phyloP scores from a whole-genome alignment of 2,329 filamentous ascomycete genomes.

The Escovopsis weberi region DNA sequence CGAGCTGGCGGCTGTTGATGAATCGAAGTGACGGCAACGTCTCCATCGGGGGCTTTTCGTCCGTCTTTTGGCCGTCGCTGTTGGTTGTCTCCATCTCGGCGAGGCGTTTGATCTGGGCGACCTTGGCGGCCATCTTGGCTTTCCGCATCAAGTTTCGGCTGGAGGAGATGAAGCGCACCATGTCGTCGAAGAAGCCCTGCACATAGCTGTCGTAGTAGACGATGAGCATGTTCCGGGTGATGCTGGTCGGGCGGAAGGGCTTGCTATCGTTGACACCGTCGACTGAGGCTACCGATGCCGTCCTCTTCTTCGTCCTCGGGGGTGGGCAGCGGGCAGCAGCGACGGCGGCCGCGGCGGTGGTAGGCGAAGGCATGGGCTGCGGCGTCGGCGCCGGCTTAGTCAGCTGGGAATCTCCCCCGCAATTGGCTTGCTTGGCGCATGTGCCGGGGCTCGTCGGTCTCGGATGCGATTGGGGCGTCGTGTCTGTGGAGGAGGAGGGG shows the following conservation, averaged over 20 bases:
- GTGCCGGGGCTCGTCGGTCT: background rate
- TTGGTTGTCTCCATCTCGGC: conserved; percentile 36
- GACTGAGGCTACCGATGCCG: conserved; percentile 36
- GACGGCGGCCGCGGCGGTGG: conserved; percentile 15
- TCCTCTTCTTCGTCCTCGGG: conserved; percentile 32
- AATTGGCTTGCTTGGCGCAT: no score
- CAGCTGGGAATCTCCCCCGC: no score
- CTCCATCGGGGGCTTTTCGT: conserved; percentile 6
- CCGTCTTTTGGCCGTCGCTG: conserved; percentile 8
- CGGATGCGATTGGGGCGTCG: conserved; percentile 4
- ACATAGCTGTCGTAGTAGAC: conserved; percentile 89
- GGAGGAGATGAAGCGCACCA: conserved; percentile 69
- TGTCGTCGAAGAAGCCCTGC: conserved; percentile 65
- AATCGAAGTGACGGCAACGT: conserved; percentile 26
- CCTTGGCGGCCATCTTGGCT: conserved; percentile 69
- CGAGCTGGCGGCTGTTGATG: conserved; percentile 22
- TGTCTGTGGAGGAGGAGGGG: conserved; percentile 7
- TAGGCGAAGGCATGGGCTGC: conserved; percentile 1
- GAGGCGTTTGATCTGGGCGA: conserved; percentile 48
- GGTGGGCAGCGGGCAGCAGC: conserved; percentile 19
- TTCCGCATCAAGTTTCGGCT: conserved; percentile 76
- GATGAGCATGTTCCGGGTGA: conserved; percentile 61
- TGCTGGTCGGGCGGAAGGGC: conserved; percentile 37
- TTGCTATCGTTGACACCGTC: conserved; percentile 17
- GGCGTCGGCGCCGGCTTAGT: no score